Base-by-base conservation (phyloP, 2,329 filamentous ascomycete species). In the Plectosphaerella cucumerina region DNA sequence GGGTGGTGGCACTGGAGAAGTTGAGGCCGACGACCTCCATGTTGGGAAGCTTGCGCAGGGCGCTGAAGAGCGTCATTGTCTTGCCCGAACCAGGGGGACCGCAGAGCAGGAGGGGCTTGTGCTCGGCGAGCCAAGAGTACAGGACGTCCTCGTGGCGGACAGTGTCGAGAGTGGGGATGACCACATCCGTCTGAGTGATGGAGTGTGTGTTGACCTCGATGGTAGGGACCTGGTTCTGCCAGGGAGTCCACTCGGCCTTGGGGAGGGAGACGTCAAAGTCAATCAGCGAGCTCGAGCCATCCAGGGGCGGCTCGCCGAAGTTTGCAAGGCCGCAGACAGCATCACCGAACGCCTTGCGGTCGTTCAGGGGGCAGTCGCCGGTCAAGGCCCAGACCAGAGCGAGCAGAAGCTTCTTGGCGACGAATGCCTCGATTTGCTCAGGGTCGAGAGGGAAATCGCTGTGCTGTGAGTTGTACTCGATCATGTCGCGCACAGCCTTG, bases 11-110 rank as follows among this genome's bases (percentile, higher is more conserved):
- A 61, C 94, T 99, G 5, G 95, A 99, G 70, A 99, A 99, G 72
- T 99, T 99, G 66, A 99, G 89, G 46, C 94, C 94, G 31, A 99
- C 95, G 52, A 97, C 91, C 70, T 99, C 94, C 92, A 99, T 97
- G 66, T 97, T 97, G 4, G 93, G 93, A 52, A 99, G 77, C 71
- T 99, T 99, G 57, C 94, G 87, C 49, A 99, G 82, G 33, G 94
- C 94, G 66, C 93, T 97, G 76, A 99, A 99, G 12, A 99, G 77
- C 11, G 94, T 99, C 94, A 99, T 99, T 5, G 94, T 99, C 76
- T 99, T 99, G 78, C 94, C 94, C 48, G 94, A 99, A 74, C 94
- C 94, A 52, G 94, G 94, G 65, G 94, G 95, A 69, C 94, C 95
- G 67, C 94, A 99, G 15, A 99, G 86, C 48, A 99, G 77, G 17